These are phyloP conservation scores for Phlyctochytrium planicorne DNA, from an alignment of 192 early-diverging fungal genomes.

Conservation along the genomic window DNA sequence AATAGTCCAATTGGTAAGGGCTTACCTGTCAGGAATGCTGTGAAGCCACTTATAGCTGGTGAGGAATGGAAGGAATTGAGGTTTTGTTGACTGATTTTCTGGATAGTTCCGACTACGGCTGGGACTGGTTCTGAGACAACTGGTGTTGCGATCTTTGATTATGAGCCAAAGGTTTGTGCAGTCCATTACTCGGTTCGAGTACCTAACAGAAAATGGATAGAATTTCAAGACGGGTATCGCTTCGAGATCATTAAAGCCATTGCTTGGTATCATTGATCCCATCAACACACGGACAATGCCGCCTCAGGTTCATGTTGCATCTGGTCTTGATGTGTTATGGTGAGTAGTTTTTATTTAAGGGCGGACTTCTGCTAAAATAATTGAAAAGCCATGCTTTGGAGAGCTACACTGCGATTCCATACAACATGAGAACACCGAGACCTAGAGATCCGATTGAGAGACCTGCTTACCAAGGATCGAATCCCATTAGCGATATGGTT, in stretches of 20 bases:
- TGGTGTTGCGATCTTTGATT: slow-evolving; percentile 92
- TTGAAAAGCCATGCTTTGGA: slow-evolving; percentile 75
- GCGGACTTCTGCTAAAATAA: background rate
- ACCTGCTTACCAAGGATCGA: slow-evolving; percentile 90
- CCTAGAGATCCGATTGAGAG: slow-evolving; percentile 78
- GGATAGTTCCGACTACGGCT: slow-evolving; percentile 49
- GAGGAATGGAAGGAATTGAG: slow-evolving; percentile 39
- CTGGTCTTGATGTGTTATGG: slow-evolving; percentile 81
- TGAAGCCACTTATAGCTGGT: slow-evolving; percentile 84
- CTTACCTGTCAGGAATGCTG: slow-evolving; percentile 64
- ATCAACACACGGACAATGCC: slow-evolving; percentile 87
- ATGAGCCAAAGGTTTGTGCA: slow-evolving; percentile 60
- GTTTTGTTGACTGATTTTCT: background rate
- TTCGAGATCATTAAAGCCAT: slow-evolving; percentile 76
- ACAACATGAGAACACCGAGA: slow-evolving; percentile 70
- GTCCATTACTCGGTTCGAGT: background rate
- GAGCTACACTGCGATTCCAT: slow-evolving; percentile 89
- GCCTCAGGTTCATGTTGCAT: slow-evolving; percentile 77
- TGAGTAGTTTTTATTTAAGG: slow-evolving; percentile 30
- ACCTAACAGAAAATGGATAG: no score
- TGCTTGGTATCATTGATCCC: slow-evolving; percentile 85
- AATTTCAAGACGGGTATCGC: slow-evolving; percentile 88
- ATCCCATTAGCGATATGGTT: slow-evolving; percentile 83
- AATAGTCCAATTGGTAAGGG: slow-evolving; percentile 91
- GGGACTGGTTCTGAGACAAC: slow-evolving; percentile 89